A percentile compares a stretch with the other conserved stretches of the same genome.
Conservation (phyloP, 495 filamentous ascomycete species). For the Daldinia childiae region DNA sequence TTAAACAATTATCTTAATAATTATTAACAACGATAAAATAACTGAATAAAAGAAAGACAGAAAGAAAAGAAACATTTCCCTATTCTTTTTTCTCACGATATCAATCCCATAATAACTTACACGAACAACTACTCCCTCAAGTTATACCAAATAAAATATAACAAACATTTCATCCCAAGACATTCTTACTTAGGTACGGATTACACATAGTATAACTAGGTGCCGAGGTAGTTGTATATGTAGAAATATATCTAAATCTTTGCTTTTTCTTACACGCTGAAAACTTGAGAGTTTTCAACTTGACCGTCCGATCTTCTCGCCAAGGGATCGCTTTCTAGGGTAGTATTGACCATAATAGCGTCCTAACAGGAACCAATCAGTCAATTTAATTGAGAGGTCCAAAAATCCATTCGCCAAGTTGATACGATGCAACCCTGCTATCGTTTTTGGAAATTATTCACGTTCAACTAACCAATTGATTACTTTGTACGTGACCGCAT, state of each 20-base stretch:
- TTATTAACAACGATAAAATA: neutral
- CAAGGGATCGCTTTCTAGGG: slow-evolving; percentile 47
- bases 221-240: no score
- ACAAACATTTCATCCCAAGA: slow-evolving; percentile 38
- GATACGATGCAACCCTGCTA: slow-evolving; percentile 32
- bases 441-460: slow-evolving; percentile 40
- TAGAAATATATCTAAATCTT: slow-evolving; percentile 15
- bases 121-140: slow-evolving; percentile 29
- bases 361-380: slow-evolving; percentile 30
- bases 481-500: slow-evolving; percentile 8
- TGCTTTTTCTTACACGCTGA: slow-evolving; percentile 30
- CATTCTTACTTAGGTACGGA: no score
- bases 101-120: slow-evolving; percentile 27
- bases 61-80: neutral
- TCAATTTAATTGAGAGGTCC: slow-evolving; percentile 38
- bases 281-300: slow-evolving; percentile 11
- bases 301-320: slow-evolving; percentile 41
- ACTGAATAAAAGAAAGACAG: neutral
- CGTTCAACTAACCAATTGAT: slow-evolving; percentile 30
- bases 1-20: neutral
- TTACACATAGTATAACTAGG: neutral
- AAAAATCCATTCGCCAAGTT: slow-evolving; percentile 34
- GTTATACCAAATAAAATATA: slow-evolving; percentile 27
- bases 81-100: slow-evolving; percentile 11
- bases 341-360: slow-evolving; percentile 31